Base-by-base conservation (phyloP, 768 basidiomycete genomes). In the Xerocomus potaroensis region DNA sequence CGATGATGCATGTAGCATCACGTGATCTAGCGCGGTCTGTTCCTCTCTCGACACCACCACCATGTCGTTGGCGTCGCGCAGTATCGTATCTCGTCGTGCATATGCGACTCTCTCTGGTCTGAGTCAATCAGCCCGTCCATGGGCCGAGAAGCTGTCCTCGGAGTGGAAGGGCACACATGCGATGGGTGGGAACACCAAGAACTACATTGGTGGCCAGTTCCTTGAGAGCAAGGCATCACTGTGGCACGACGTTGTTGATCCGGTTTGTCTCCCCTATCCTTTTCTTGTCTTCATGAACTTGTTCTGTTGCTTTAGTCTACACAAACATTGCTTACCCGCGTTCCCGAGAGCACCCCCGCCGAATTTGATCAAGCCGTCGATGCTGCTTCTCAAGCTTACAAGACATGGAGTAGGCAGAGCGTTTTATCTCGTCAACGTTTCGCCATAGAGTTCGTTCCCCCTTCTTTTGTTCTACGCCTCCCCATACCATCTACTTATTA, bases 151-250 rank as follows among this genome's bases (percentile, higher is more conserved):
- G 45, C 70, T 92, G 16, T 86, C 86, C 15, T 65, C 76, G 12
- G 75, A 81, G 24, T 97, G 91, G 91, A 83, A 83, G 53, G 94
- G 94, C 33, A 94, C 94, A 3, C 87, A 76, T 48, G 84, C 86
- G 19, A 78, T 80, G 11, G 94, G 94, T n/a, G 86, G 79, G 23
- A 83, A 75, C 50, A 93, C 93, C 47, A 93, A 88, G 78, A 93
- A 92, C 66, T 92, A 85, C 67, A 88, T 97, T 48, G 87, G 81
- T 11, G 95, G 94, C 8, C 77, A 92, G 69, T 98, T 93, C 58
- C 75, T 85, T 8, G 87, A 94, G 57, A 92, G 89, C 70, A 79
- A 79, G 58, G 68, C 87, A 16, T 67, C 74, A 2, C 74, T 85
- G 49, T 97, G 88, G 87, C 79, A 91, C 50, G 91, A 95, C 38